Conservation (phyloP, 768 basidiomycete genomes). For the Hydnum rufescens region DNA sequence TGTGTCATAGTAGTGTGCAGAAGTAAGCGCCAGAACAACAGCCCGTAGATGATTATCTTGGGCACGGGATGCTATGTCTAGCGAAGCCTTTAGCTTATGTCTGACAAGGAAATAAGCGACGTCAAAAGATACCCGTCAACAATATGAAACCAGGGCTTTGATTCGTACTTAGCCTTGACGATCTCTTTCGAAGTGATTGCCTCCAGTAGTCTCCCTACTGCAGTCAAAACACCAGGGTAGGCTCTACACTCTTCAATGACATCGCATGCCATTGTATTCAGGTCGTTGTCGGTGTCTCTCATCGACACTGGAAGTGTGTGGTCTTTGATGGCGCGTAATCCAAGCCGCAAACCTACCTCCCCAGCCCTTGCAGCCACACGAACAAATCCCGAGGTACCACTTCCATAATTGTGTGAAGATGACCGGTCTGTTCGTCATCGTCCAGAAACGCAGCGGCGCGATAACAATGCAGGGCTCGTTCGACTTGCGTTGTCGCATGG, state of each 20-base stretch:
- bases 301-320: neutral
- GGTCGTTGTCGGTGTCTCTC: constrained; percentile 3
- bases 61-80: constrained; percentile 34
- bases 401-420: neutral
- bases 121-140: constrained; percentile 9
- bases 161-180: constrained; percentile 34
- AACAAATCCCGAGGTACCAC: constrained; percentile 20
- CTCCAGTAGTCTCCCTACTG: constrained; percentile 9
- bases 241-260: constrained; percentile 10
- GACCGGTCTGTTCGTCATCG: constrained; percentile 13
- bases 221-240: neutral
- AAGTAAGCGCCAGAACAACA: constrained; percentile 42
- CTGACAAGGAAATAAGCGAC: constrained; percentile 17
- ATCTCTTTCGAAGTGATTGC: constrained; percentile 25
- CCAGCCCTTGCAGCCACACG: constrained; percentile 31
- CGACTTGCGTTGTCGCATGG: constrained; percentile 36
- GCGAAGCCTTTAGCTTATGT: constrained; percentile 36
- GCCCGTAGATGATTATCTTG: constrained; percentile 60
- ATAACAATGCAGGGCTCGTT: constrained; percentile 42
- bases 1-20: constrained; percentile 53
- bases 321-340: constrained; percentile 16
- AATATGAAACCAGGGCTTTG: constrained; percentile 12
- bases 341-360: constrained; percentile 31
- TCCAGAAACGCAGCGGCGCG: constrained; percentile 35
- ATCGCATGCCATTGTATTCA: constrained; percentile 11